These are phyloP conservation scores for Ophiostoma pallidulum DNA, from an alignment of 2,329 filamentous ascomycete genomes.

Conservation along the genomic window DNA sequence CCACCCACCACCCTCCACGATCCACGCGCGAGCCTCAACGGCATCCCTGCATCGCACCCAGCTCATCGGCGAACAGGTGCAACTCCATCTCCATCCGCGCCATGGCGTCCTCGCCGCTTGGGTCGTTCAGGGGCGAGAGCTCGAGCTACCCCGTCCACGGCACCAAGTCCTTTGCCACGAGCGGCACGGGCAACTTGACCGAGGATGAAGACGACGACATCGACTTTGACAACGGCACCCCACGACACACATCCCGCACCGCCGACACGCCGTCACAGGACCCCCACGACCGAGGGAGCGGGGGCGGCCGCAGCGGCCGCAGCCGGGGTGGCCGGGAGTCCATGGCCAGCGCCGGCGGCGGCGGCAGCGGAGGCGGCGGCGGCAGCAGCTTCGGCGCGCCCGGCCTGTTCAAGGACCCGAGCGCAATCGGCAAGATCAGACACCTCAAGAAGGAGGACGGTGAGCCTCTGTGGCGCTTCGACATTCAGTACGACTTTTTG, in stretches of 20 bases:
- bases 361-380: too few relatives aligned
- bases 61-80: neutral
- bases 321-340: slow-evolving; percentile 25
- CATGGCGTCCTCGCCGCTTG: slow-evolving; percentile 30
- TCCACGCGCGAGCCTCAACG: too few relatives aligned
- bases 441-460: slow-evolving; percentile 86
- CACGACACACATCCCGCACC: slow-evolving; percentile 17
- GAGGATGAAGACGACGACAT: slow-evolving; percentile 36
- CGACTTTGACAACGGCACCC: slow-evolving; percentile 26
- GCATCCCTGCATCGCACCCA: neutral
- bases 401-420: slow-evolving; percentile 27
- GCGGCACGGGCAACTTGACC: slow-evolving; percentile 34
- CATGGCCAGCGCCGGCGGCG: too few relatives aligned
- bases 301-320: slow-evolving; percentile 11
- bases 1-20: too few relatives aligned
- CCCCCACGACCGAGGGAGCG: too few relatives aligned
- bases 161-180: slow-evolving; percentile 40
- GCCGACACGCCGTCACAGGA: slow-evolving; percentile 36
- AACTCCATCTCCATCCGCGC: neutral
- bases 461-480: slow-evolving; percentile 74
- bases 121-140: slow-evolving; percentile 36
- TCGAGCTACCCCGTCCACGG: slow-evolving; percentile 35
- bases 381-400: slow-evolving; percentile 14
- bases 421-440: slow-evolving; percentile 58
- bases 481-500: slow-evolving; percentile 84